phyloP scores from a whole-genome alignment of 345 rosid species.

The Isatis tinctoria region DNA sequence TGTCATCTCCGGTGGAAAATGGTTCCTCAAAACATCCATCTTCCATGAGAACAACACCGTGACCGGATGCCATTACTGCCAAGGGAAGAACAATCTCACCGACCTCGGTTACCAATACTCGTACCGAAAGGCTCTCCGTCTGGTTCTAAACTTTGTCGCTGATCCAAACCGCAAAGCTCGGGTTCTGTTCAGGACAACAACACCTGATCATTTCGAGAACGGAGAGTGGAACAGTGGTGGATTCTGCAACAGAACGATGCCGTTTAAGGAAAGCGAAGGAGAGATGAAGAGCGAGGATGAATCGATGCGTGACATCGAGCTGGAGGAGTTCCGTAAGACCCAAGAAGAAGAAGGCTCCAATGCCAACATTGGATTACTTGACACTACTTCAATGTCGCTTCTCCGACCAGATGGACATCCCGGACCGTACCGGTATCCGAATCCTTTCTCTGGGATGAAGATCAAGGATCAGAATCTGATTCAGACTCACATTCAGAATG shows the following conservation, averaged over 20 bases:
- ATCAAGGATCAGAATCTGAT: conserved; percentile 37
- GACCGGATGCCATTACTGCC: conserved; percentile 83
- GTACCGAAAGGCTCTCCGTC: conserved; percentile 56
- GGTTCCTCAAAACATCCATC: conserved; percentile 93
- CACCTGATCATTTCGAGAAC: conserved; percentile 93
- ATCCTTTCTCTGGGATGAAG: conserved; percentile 48
- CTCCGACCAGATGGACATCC: conserved; percentile 96
- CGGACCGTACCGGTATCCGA: conserved; percentile 71
- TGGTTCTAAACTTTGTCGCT: conserved; percentile 54
- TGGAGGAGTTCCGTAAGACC: conserved; percentile 49
- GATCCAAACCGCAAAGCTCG: conserved; percentile 54
- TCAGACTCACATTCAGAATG: conserved; percentile 75
- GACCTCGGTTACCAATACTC: conserved; percentile 72
- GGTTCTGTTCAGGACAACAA: conserved; percentile 70
- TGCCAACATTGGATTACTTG: conserved; percentile 63
- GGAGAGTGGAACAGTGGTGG: conserved; percentile 98
- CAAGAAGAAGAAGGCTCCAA: conserved; percentile 35
- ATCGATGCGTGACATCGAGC: conserved; percentile 57
- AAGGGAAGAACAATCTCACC: conserved; percentile 56
- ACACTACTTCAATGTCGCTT: conserved; percentile 59
- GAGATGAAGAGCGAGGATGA: conserved; percentile 47
- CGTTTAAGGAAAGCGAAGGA: conserved; percentile 53
- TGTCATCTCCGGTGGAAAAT: conserved; percentile 89
- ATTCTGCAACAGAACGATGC: conserved; percentile 47
- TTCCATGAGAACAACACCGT: conserved; percentile 61